These are phyloP conservation scores for Entelexis paramagnoliae DNA, from an alignment of 1,139 yeast species.

Conservation along the genomic window DNA sequence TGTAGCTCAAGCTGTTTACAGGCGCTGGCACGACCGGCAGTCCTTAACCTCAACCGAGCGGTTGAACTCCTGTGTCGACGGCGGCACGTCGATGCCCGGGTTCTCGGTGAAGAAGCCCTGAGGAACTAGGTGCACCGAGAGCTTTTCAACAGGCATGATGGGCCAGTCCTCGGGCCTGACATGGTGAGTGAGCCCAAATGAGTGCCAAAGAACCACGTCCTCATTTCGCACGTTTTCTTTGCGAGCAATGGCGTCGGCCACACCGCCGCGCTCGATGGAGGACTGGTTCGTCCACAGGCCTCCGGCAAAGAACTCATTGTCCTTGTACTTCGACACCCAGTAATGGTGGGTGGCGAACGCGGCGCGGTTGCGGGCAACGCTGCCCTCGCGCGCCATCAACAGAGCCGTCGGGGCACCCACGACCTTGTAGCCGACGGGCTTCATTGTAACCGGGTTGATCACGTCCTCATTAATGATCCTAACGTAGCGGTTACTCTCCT, in stretches of 20 bases:
- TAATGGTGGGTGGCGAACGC: slow-evolving; percentile 61
- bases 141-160: slow-evolving; percentile 79
- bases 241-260: slow-evolving; percentile 52
- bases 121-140: slow-evolving; percentile 60
- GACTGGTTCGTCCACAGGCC: slow-evolving; percentile 77
- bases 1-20: too few relatives aligned
- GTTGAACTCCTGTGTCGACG: slow-evolving; percentile 60
- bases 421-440: slow-evolving; percentile 76
- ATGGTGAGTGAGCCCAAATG: slow-evolving; percentile 76
- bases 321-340: slow-evolving; percentile 67
- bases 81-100: slow-evolving; percentile 78
- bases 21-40: slow-evolving; percentile 29
- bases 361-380: slow-evolving; percentile 58
- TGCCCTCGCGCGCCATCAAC: slow-evolving; percentile 53
- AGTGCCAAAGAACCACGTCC: slow-evolving; percentile 78
- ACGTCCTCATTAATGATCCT: slow-evolving; percentile 66
- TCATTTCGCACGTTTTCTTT: slow-evolving; percentile 65
- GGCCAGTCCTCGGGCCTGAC: slow-evolving; percentile 79
- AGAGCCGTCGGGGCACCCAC: slow-evolving; percentile 68
- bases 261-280: slow-evolving; percentile 53
- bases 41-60: slow-evolving; percentile 45
- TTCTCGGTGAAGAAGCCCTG: slow-evolving; percentile 68
- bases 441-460: slow-evolving; percentile 63
- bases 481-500: slow-evolving; percentile 64
- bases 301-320: slow-evolving; percentile 59